phyloP scores from a whole-genome alignment of 2,329 filamentous ascomycete species.

The Pseudogymnoascus sp. region DNA sequence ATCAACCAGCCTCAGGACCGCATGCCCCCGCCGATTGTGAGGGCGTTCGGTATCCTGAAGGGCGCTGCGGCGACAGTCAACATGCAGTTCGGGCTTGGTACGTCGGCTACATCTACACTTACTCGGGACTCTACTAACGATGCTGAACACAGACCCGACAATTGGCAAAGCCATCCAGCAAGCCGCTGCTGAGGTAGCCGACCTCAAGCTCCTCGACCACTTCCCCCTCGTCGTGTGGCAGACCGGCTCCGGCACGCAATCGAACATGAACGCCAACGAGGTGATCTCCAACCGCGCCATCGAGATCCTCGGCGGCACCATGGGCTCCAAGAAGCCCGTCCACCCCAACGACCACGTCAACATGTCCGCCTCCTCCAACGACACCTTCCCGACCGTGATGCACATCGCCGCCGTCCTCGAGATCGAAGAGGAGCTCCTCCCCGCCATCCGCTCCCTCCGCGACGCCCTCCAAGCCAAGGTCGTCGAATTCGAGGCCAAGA shows the following conservation, averaged over 20 bases:
- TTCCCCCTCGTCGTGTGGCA: conserved; percentile 99
- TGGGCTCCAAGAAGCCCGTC: conserved; percentile 96
- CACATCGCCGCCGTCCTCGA: conserved; percentile 96
- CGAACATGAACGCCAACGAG: conserved; percentile 99
- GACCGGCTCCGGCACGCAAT: conserved; percentile 96
- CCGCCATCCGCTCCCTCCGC: conserved; percentile 73
- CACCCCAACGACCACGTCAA: conserved; percentile 99
- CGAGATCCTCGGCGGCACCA: conserved; percentile 88
- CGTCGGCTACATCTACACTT: conserved; percentile 22
- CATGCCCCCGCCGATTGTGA: conserved; percentile 88
- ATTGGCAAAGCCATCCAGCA: conserved; percentile 89
- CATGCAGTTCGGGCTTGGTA: conserved; percentile 86
- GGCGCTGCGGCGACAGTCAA: conserved; percentile 93
- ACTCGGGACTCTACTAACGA: conserved; percentile 1
- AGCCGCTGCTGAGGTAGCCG: conserved; percentile 86
- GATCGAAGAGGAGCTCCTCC: conserved; percentile 77
- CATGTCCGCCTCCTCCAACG: conserved; percentile 97
- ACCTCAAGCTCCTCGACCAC: conserved; percentile 89
- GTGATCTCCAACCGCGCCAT: conserved; percentile 99
- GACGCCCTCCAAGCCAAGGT: conserved; percentile 82
- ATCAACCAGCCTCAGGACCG: conserved; percentile 99
- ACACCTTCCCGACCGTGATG: conserved; percentile 99
- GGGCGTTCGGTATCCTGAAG: conserved; percentile 95
- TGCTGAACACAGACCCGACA: conserved; percentile 60
- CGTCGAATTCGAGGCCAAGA: conserved; percentile 72